A percentile compares a stretch with the other conserved stretches of the same genome.
Evolutionary conservation across 192 early-diverging fungal species (phyloP).

Genomic region (Paraglomus brasilianum): DNA sequence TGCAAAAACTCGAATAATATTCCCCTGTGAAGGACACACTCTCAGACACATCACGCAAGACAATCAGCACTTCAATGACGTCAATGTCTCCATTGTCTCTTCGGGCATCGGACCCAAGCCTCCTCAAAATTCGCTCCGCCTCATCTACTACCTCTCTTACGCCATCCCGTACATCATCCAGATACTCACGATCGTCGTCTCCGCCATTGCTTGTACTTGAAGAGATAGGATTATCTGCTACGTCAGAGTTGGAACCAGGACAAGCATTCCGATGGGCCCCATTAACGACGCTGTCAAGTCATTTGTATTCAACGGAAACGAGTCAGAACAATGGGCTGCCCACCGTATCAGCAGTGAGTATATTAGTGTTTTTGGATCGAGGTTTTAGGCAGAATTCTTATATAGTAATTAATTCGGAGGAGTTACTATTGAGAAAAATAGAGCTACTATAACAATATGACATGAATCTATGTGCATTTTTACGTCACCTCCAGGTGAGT

Average conservation of each 20-base stretch:
- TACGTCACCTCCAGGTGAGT: constrained; percentile 42
- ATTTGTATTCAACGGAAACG: constrained; percentile 51
- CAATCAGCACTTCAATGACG: constrained; percentile 25
- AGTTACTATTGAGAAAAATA: not conserved
- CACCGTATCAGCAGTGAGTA: constrained; percentile 42
- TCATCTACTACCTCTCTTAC: constrained; percentile 39
- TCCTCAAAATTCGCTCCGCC: constrained; percentile 36
- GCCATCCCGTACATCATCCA: constrained; percentile 39
- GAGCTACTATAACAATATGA: not conserved
- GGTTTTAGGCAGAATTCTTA: not conserved
- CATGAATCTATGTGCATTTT: constrained; percentile 33
- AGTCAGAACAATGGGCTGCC: constrained; percentile 39
- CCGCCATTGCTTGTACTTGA: constrained; percentile 20
- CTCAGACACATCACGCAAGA: constrained; percentile 26
- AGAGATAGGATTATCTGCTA: constrained; percentile 31
- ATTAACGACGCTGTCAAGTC: constrained; percentile 53
- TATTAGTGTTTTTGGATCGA: not conserved
- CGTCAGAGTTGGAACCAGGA: constrained; percentile 42
- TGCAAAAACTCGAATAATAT: too few species aligned
- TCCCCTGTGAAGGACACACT: constrained; percentile 23
- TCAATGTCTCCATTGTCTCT: constrained; percentile 38
- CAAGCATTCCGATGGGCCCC: constrained; percentile 62
- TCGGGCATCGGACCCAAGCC: constrained; percentile 36
- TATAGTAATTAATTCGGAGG: not conserved
- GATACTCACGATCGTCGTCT: constrained; percentile 36